phyloP scores from a whole-genome alignment of 139 green algal species.

The Spirogloea muscicola region DNA sequence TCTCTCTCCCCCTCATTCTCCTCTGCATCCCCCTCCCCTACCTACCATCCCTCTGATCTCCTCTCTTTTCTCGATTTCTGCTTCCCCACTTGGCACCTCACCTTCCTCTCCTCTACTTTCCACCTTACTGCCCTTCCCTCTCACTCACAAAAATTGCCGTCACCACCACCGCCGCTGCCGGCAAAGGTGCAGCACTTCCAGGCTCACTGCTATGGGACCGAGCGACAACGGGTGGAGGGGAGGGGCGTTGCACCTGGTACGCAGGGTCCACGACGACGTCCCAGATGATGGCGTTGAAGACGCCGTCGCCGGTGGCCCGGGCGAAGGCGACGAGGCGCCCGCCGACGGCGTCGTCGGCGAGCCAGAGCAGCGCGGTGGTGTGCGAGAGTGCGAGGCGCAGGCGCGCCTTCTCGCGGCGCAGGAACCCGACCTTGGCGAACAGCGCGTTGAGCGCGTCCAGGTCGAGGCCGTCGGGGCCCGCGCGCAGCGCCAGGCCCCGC shows the following conservation, averaged over 20 bases:
- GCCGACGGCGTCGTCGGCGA: background rate
- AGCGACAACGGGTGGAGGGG: too few relatives aligned
- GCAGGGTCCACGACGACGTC: conserved; percentile 35
- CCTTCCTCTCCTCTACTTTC: too few relatives aligned
- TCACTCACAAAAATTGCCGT: too few relatives aligned
- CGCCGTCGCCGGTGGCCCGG: conserved; percentile 21
- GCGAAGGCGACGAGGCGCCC: conserved; percentile 23
- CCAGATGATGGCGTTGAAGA: conserved; percentile 42
- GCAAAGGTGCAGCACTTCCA: too few relatives aligned
- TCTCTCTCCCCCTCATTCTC: too few relatives aligned
- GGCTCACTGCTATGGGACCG: too few relatives aligned
- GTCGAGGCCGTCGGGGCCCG: background rate
- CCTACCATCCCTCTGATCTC: too few relatives aligned
- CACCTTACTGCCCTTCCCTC: too few relatives aligned
- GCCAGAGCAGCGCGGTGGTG: conserved; percentile 19
- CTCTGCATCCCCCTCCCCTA: too few relatives aligned
- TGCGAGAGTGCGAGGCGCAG: conserved; percentile 6
- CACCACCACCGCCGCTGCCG: too few relatives aligned
- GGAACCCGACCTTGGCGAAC: conserved; percentile 32
- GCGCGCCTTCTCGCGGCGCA: background rate
- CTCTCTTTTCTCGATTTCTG: too few relatives aligned
- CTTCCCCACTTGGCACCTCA: too few relatives aligned
- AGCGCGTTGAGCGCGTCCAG: conserved; percentile 22
- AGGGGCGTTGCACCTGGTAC: conserved; percentile 3
- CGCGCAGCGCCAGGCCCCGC: background rate